Base-by-base conservation (phyloP, 768 basidiomycete genomes). In the Cubamyces lactineus region DNA sequence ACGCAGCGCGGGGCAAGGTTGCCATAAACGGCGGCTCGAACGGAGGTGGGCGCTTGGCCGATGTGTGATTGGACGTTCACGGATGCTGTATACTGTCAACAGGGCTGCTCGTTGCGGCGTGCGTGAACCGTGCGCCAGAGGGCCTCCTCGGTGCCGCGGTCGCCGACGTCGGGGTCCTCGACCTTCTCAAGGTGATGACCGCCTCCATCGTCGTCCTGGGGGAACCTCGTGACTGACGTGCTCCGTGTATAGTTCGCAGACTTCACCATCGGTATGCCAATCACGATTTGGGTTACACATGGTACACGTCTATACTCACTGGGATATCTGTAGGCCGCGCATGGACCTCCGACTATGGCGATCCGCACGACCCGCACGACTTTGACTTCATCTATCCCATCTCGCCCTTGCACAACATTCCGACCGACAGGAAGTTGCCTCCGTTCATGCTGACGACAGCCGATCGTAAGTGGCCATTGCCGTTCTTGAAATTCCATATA, bases 71-170 rank as follows among this genome's bases (percentile, higher is more conserved):
- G 12, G 39, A 19, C 16, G 9, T 48, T 45, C 66, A 58, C 66
- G 49, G 12, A 24, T 9, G 9, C 30, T 42, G 47, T 40, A 48
- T 42, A 15, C 7, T 52, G 47, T 24, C 43, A 21, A 26, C 67
- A 89, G 90, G 91, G 51, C 77, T 94, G 2, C 82, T 93, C 26
- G 83, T 93, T n/a, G 86, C 84, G n/a, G 91, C 91, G n/a, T 93
- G 88, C 65, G 79, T 89, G 48, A 89, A 92, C 62, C 87, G 88
- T 41, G 91, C 91, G 0, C 88, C 88, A 0, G 84, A 90, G 70
- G 87, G 86, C 4, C 78, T 85, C 4, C 86, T 91, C 63, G 91
- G 91, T n/a, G 88, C 86, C 19, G 89, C 82, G 1, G 81, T 93
- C 5, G 87, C 90, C 0, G 90, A 93, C 71, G 92, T 93, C 6